Percentiles rank a stretch among this genome's conserved stretches.
phyloP scores from a whole-genome alignment of 2,329 filamentous ascomycete species.

The Albophoma yamanashiensis region DNA sequence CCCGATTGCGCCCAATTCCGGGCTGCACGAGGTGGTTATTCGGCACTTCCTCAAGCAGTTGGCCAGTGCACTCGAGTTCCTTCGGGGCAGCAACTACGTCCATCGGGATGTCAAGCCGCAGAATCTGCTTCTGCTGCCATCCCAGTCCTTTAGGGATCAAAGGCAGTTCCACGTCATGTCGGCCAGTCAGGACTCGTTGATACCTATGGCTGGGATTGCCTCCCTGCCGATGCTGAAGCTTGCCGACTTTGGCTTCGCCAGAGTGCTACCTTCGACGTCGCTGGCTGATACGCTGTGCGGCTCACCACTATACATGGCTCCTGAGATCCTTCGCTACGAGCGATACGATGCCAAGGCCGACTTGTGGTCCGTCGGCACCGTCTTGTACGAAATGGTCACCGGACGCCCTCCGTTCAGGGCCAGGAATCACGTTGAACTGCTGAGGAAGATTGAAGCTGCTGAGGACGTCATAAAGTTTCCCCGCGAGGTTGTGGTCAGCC shows the following conservation, averaged over 20 bases:
- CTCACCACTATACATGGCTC: conserved; percentile 96
- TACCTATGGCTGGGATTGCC: conserved; percentile 68
- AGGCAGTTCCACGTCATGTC: conserved; percentile 51
- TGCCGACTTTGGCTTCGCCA: conserved; percentile 96
- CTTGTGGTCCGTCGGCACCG: conserved; percentile 94
- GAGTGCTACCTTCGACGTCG: conserved; percentile 80
- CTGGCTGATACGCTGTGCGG: conserved; percentile 94
- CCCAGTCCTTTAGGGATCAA: conserved; percentile 56
- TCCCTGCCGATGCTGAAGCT: conserved; percentile 95
- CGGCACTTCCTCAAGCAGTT: conserved; percentile 96
- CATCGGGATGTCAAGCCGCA: conserved; percentile 97
- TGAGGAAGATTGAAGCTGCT: conserved; percentile 82
- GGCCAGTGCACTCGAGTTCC: conserved; percentile 79
- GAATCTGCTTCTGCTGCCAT: conserved; percentile 83
- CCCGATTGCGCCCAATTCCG: conserved; percentile 69
- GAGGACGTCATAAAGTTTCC: conserved; percentile 81
- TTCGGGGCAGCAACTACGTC: conserved; percentile 76
- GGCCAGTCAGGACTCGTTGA: conserved; percentile 68
- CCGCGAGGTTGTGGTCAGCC: conserved; percentile 57
- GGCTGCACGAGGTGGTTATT: conserved; percentile 93
- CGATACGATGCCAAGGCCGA: conserved; percentile 96
- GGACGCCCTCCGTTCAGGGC: conserved; percentile 87
- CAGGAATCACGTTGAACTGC: conserved; percentile 85
- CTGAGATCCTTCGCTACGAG: conserved; percentile 93
- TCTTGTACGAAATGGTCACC: conserved; percentile 89